phyloP scores from a whole-genome alignment of 768 basidiomycete genomes.

The Mycena belliarum region DNA sequence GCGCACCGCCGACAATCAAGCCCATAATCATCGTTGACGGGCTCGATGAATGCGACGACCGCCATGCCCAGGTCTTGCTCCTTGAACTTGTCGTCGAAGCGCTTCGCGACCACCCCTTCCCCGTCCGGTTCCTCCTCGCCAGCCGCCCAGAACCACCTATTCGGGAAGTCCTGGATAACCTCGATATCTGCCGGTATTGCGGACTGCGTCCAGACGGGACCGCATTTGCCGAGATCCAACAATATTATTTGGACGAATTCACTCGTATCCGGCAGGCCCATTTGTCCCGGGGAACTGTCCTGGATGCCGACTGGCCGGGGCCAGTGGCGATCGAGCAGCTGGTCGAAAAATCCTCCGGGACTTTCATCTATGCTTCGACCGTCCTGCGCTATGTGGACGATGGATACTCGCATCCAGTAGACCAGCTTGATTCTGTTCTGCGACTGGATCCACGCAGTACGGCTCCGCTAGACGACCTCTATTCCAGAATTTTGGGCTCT shows the following conservation, averaged over 20 bases:
- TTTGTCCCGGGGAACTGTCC: background rate
- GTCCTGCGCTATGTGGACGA: constrained; percentile 8
- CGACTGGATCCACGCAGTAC: constrained; percentile 2
- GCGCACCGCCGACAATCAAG: background rate
- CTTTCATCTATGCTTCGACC: constrained; percentile 8
- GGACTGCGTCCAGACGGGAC: background rate
- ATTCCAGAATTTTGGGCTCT: background rate
- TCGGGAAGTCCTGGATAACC: background rate
- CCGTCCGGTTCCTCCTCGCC: background rate
- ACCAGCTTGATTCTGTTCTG: constrained; percentile 4
- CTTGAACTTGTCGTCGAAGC: background rate
- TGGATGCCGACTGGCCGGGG: background rate
- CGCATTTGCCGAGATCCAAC: background rate
- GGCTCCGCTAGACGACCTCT: constrained; percentile 4
- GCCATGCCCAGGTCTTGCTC: background rate
- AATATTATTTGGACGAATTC: constrained; percentile 1
- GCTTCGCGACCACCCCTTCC: background rate
- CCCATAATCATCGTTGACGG: constrained; percentile 5
- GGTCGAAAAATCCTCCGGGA: constrained; percentile 9
- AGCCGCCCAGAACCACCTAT: constrained; percentile 6
- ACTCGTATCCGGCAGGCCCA: background rate
- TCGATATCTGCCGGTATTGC: background rate
- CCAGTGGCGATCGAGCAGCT: background rate
- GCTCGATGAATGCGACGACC: constrained; percentile 2
- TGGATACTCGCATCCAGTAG: constrained; percentile 6